These are phyloP conservation scores for Ballota nigra DNA, from an alignment of 257 asterid species.

Conservation along the genomic window DNA sequence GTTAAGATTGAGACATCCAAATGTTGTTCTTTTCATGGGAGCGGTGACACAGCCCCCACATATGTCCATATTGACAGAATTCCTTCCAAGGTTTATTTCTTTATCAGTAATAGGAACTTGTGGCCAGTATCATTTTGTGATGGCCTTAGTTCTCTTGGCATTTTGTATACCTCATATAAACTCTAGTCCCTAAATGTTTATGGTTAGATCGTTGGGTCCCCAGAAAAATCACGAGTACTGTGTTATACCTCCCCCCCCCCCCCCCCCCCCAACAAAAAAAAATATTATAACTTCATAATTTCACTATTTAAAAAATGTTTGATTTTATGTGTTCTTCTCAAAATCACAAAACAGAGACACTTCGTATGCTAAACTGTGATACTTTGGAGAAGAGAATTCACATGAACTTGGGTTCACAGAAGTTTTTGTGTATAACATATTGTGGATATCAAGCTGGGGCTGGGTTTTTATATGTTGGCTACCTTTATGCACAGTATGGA, in stretches of 20 bases:
- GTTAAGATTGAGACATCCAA: conserved; percentile 96
- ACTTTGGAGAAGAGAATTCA: too few relatives aligned
- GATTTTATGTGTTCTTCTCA: too few relatives aligned
- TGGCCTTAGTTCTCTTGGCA: background rate
- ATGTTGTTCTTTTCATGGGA: conserved; percentile 98
- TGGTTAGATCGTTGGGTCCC: too few relatives aligned
- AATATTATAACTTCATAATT: too few relatives aligned
- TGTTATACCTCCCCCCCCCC: background rate
- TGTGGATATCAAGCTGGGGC: background rate
- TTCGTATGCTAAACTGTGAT: too few relatives aligned
- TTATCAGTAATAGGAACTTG: background rate
- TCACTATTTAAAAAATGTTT: too few relatives aligned
- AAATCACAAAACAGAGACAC: too few relatives aligned
- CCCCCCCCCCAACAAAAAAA: too few relatives aligned
- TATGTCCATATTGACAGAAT: conserved; percentile 92
- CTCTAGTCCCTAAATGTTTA: background rate
- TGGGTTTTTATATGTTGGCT: background rate
- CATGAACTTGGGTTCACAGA: too few relatives aligned
- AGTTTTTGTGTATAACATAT: background rate
- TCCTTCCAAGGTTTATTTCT: conserved; percentile 77
- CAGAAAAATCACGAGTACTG: background rate
- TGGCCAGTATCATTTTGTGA: conserved; percentile 1
- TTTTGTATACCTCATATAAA: background rate
- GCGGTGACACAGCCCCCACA: conserved; percentile 94
- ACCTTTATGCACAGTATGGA: conserved; percentile 2